Percentiles rank a stretch among this genome's conserved stretches.
phyloP scores from a whole-genome alignment of 2,329 filamentous ascomycete species.

The Colletotrichum eremochloae region DNA sequence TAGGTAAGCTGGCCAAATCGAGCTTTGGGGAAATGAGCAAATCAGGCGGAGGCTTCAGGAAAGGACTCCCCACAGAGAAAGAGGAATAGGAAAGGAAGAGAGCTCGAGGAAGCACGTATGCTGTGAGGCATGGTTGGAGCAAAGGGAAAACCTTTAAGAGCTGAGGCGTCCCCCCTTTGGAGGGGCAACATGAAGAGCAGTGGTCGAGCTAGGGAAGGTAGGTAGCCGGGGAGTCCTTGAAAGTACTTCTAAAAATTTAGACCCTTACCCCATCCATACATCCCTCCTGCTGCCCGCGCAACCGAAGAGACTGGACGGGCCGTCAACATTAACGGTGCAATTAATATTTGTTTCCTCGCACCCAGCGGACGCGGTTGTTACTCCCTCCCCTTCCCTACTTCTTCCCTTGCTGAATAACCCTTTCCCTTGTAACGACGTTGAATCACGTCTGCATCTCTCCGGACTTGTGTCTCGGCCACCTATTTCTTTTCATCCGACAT shows the following conservation, averaged over 20 bases:
- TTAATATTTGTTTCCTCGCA: conserved; percentile 26
- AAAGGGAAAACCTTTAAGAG: not conserved
- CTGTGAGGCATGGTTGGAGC: conserved; percentile 5
- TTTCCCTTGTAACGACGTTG: conserved; percentile 12
- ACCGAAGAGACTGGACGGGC: conserved; percentile 34
- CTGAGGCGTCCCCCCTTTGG: conserved; percentile 22
- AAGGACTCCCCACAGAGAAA: not conserved
- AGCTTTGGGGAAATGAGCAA: not conserved
- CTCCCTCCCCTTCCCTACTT: not conserved
- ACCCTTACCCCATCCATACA: conserved; percentile 30
- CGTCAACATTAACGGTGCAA: conserved; percentile 33
- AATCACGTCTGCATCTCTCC: conserved; percentile 16
- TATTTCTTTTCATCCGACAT: conserved; percentile 12
- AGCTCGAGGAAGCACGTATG: not conserved
- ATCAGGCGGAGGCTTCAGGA: conserved; percentile 3
- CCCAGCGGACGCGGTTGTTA: conserved; percentile 18
- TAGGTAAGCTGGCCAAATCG: not conserved
- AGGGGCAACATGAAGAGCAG: conserved; percentile 15
- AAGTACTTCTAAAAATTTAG: conserved; percentile 33
- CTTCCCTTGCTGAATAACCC: conserved; percentile 13
- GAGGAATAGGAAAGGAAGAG: not conserved
- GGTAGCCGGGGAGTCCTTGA: conserved; percentile 33
- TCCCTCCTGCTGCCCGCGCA: conserved; percentile 41
- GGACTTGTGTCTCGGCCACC: conserved; percentile 12
- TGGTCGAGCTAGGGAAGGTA: not conserved